Evolutionary conservation across 2,329 filamentous ascomycete genomes (phyloP).

Genomic region (Ophiostoma tasmaniense): DNA sequence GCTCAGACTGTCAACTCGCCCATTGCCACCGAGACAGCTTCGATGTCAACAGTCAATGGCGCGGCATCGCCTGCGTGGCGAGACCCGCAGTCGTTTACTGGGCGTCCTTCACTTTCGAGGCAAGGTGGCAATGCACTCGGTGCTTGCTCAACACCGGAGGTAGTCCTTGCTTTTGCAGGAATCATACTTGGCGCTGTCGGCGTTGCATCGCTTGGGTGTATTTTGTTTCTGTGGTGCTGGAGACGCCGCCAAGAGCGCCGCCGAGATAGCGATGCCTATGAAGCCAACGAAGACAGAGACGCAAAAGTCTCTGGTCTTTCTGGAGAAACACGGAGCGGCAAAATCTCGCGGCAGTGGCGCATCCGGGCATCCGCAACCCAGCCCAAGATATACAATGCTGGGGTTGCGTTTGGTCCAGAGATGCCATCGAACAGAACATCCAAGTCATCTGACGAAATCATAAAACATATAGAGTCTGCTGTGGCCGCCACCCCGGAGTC

Average conservation of each 20-base stretch:
- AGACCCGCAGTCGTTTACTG: not conserved
- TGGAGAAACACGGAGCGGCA: not conserved
- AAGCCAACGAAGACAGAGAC: not conserved
- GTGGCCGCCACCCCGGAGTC: not conserved
- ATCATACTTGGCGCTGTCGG: not conserved
- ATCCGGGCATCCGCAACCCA: not conserved
- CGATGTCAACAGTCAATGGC: not conserved
- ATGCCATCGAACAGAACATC: not conserved
- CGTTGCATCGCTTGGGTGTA: not conserved
- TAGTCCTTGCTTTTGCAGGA: not conserved
- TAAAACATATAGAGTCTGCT: not conserved
- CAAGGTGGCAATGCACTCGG: not conserved
- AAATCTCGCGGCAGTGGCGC: not conserved
- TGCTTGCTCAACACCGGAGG: not conserved
- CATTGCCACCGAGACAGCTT: not conserved
- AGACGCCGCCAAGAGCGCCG: not conserved
- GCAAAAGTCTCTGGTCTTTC: not conserved
- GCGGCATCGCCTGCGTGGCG: not conserved
- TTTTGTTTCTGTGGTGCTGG: not conserved
- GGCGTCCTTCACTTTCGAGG: not conserved
- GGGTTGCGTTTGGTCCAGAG: not conserved
- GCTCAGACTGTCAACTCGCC: not conserved
- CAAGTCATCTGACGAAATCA: not conserved
- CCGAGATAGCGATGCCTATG: not conserved
- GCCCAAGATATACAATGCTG: not conserved